phyloP scores from a whole-genome alignment of 345 rosid genomes.

The Brassica cretica region DNA sequence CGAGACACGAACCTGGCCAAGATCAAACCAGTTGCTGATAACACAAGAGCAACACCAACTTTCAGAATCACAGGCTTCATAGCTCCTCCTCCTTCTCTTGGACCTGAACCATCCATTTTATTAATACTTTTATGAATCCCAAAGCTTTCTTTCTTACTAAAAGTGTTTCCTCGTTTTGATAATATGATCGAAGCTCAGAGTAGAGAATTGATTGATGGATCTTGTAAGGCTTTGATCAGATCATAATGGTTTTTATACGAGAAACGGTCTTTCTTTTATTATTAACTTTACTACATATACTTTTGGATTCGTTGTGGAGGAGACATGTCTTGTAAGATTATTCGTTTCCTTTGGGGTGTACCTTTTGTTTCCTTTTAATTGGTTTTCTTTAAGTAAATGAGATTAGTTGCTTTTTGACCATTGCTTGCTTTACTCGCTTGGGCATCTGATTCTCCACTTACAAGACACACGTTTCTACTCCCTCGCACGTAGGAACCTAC shows the following conservation, averaged over 20 bases:
- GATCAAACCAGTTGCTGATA: conserved; percentile 67
- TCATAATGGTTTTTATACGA: conserved; percentile 23
- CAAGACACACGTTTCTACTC: conserved; percentile 13
- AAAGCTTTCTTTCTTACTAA: not conserved
- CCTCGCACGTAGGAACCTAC: not conserved
- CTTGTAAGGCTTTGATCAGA: conserved; percentile 11
- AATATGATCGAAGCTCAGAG: conserved; percentile 6
- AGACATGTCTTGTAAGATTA: conserved; percentile 38
- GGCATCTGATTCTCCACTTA: conserved; percentile 37
- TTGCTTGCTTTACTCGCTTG: conserved; percentile 35
- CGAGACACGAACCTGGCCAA: conserved; percentile 49
- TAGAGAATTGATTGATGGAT: not conserved
- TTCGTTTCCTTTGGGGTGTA: conserved; percentile 41
- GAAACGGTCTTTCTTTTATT: not conserved
- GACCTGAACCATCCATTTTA: conserved; percentile 43
- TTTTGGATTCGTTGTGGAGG: conserved; percentile 19
- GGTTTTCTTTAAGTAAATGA: not conserved
- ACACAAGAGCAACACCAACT: conserved; percentile 59
- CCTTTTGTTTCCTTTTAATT: conserved; percentile 5
- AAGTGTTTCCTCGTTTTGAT: conserved; percentile 10
- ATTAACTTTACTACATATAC: not conserved
- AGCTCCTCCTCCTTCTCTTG: conserved; percentile 44
- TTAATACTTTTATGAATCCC: not conserved
- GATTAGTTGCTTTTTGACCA: conserved; percentile 27
- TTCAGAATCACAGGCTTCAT: conserved; percentile 62